Evolutionary conservation across 805 yeast species (phyloP).

Genomic region (Isabelozyma pseudorhagii): DNA sequence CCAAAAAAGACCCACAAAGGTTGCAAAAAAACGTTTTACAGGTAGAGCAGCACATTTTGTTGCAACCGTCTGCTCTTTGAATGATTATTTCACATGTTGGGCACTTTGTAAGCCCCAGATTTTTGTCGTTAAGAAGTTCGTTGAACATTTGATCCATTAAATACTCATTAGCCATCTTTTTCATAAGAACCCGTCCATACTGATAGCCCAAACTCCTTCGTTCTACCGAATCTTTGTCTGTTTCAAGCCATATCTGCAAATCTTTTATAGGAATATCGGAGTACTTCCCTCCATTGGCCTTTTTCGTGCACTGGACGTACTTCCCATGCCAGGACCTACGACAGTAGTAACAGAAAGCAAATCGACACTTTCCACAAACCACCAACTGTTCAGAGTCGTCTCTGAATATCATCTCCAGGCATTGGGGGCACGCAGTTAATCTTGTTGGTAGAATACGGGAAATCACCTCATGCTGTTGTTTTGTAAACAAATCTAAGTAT

Average conservation of each 20-base stretch:
- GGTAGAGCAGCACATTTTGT: constrained; percentile 54
- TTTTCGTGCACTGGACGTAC: constrained; percentile 40
- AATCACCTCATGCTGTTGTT: constrained; percentile 41
- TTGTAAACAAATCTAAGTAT: constrained; percentile 35
- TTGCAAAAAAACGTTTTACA: constrained; percentile 53
- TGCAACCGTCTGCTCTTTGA: constrained; percentile 61
- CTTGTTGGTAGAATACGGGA: constrained; percentile 45
- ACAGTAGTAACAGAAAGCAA: constrained; percentile 57
- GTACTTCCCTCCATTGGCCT: constrained; percentile 13
- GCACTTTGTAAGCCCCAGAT: constrained; percentile 44
- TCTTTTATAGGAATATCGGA: constrained; percentile 27
- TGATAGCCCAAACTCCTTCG: constrained; percentile 30
- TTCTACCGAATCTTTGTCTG: constrained; percentile 24
- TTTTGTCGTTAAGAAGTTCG: constrained; percentile 39
- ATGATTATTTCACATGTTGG: constrained; percentile 51
- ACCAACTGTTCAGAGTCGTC: constrained; percentile 46
- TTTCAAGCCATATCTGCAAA: constrained; percentile 34
- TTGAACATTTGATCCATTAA: constrained; percentile 47
- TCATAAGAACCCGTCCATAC: constrained; percentile 46
- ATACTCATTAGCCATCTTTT: constrained; percentile 41
- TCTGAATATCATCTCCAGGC: constrained; percentile 46
- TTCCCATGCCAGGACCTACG: constrained; percentile 62
- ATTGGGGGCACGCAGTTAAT: constrained; percentile 53
- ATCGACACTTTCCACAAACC: constrained; percentile 46
- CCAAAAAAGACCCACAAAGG: constrained; percentile 45